A percentile compares a stretch with the other conserved stretches of the same genome.
Evolutionary conservation across 2,329 filamentous ascomycete genomes (phyloP).

Genomic region (Coniochaeta pulveracea): DNA sequence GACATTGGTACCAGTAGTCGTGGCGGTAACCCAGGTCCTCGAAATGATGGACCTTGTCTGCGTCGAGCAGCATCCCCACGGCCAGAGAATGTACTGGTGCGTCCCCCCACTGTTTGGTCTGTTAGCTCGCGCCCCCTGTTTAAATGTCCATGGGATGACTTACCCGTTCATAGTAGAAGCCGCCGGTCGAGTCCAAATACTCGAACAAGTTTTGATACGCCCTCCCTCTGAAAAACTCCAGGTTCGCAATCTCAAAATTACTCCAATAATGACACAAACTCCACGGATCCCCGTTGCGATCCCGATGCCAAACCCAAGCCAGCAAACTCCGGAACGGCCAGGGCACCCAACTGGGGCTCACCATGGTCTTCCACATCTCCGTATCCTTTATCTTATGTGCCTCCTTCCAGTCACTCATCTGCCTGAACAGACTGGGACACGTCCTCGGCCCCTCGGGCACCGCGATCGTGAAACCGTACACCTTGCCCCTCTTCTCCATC

Average conservation of each 20-base stretch:
- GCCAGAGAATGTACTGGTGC: slow-evolving; percentile 31
- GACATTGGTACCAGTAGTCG: slow-evolving; percentile 19
- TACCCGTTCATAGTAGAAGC: slow-evolving; percentile 31
- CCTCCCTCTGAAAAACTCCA: slow-evolving; percentile 29
- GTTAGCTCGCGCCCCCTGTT: slow-evolving; percentile 1
- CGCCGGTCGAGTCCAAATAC: slow-evolving; percentile 26
- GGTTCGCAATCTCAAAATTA: slow-evolving; percentile 34
- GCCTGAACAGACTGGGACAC: slow-evolving; percentile 29
- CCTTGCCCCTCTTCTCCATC: slow-evolving; percentile 29
- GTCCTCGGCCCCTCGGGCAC: slow-evolving; percentile 29
- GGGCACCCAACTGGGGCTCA: slow-evolving; percentile 27
- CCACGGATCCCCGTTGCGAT: slow-evolving; percentile 27
- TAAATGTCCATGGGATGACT: slow-evolving; percentile 12
- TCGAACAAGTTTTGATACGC: slow-evolving; percentile 29
- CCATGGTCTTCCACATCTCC: slow-evolving; percentile 27
- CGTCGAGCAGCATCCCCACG: slow-evolving; percentile 26
- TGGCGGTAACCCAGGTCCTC: slow-evolving; percentile 31
- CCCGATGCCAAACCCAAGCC: slow-evolving; percentile 23
- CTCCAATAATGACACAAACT: slow-evolving; percentile 35
- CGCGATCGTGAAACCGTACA: slow-evolving; percentile 32
- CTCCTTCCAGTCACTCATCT: slow-evolving; percentile 28
- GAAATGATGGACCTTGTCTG: slow-evolving; percentile 29
- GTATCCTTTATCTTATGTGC: slow-evolving; percentile 20
- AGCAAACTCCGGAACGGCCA: slow-evolving; percentile 27
- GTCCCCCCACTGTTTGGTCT: slow-evolving; percentile 26